Base-by-base conservation (phyloP, 2,329 filamentous ascomycete genomes). In the Cladophialophora psammophila region DNA sequence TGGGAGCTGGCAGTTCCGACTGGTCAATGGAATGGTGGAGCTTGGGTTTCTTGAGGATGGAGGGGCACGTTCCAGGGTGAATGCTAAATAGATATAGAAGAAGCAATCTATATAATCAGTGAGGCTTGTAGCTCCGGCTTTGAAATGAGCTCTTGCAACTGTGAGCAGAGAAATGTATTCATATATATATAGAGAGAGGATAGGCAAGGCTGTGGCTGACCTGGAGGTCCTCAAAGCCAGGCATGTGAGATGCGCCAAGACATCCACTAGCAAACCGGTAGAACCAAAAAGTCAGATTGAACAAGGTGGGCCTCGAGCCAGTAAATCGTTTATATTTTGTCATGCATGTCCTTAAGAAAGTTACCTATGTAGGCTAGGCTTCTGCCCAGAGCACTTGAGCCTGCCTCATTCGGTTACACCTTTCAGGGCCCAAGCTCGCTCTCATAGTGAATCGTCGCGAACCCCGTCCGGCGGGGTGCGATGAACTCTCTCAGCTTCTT, bases 401-500 rank as follows among this genome's bases (percentile, higher is more conserved):
- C 26, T 26, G 18, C 48, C 13, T 9, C 48, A 52, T 3, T 20
- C 3, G 2, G 15, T 20, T 15, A 52, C 1, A 26, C 9, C 34
- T 34, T n/a, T 60, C 42, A 59, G n/a, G 52, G 10, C 8, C 59
- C 52, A 31, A 67, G 48, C 20, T 67, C 61, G 42, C 71, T 80
- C 72, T 80, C 77, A 70, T 74, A 80, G 62, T 73, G 80, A 10
- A 75, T 76, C 35, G 74, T 78, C 69, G 80, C 65, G 20, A 78
- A 69, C 74, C 80, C 79, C 63, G 78, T 78, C 70, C 74, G 75
- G 0, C 75, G 70, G 2, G 76, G 73, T 0, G 69, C 73, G 3
- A 71, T 75, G 62, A 77, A 72, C 18, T 76, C 76, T 71, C 78
- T 80, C 69, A 89, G 76, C 32, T 78, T 80, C 64, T 78, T 78